Conservation (phyloP, 2,329 filamentous ascomycete genomes). For the Colletotrichum sp. region DNA sequence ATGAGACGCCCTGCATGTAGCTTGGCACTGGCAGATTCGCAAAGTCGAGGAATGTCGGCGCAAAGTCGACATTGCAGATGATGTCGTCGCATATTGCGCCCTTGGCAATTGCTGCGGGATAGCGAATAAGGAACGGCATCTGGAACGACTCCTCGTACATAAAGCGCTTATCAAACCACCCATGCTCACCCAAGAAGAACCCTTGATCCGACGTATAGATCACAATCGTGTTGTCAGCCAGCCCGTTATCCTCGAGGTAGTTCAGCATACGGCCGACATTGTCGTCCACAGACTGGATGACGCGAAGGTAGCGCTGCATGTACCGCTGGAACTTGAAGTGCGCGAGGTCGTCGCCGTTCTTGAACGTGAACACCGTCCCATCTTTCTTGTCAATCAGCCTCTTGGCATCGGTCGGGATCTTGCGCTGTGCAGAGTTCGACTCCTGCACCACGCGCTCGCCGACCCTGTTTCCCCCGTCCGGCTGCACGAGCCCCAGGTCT, state of each 20-base stretch:
- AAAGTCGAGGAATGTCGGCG: constrained; percentile 53
- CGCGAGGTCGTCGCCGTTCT: constrained; percentile 42
- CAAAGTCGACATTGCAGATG: constrained; percentile 60
- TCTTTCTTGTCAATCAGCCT: constrained; percentile 50
- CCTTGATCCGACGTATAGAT: constrained; percentile 62
- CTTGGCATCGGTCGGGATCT: constrained; percentile 27
- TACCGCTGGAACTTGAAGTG: constrained; percentile 63
- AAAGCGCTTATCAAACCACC: constrained; percentile 64
- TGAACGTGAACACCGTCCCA: constrained; percentile 51
- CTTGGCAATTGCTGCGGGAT: constrained; percentile 44
- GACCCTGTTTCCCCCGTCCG: constrained; percentile 48
- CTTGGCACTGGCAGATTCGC: constrained; percentile 44
- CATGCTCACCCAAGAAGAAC: constrained; percentile 62
- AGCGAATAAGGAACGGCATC: constrained; percentile 58
- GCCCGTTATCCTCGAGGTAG: constrained; percentile 44
- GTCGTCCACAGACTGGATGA: constrained; percentile 57
- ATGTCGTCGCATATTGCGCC: constrained; percentile 50
- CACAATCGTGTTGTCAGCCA: constrained; percentile 53
- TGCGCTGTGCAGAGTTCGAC: constrained; percentile 29
- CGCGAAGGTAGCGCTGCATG: constrained; percentile 60
- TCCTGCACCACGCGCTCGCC: constrained; percentile 37
- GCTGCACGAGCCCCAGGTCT: constrained; percentile 52
- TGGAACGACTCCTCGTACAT: constrained; percentile 64
- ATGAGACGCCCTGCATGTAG: constrained; percentile 58
- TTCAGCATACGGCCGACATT: constrained; percentile 54